phyloP scores from a whole-genome alignment of 2,329 filamentous ascomycete species.

The Dryadomyces quercus-mongolicae region DNA sequence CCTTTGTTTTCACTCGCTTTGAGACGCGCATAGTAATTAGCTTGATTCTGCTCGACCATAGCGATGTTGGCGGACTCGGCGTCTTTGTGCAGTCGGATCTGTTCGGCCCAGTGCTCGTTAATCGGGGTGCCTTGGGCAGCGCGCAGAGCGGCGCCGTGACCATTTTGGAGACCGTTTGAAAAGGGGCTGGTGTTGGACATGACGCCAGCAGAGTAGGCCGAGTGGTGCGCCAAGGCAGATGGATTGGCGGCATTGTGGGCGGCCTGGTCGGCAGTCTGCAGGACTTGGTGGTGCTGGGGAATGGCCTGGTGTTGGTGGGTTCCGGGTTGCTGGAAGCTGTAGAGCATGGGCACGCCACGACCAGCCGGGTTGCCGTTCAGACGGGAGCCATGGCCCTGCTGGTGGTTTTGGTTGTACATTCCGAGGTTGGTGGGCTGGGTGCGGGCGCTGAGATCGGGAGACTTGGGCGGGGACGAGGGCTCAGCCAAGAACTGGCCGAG shows the following conservation, averaged over 20 bases:
- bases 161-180: conserved; percentile 43
- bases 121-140: conserved; percentile 30
- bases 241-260: conserved; percentile 38
- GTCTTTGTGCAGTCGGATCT: conserved; percentile 69
- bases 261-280: conserved; percentile 44
- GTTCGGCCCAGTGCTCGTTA: conserved; percentile 74
- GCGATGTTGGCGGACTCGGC: conserved; percentile 59
- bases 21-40: conserved; percentile 59
- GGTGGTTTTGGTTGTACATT: conserved; percentile 65
- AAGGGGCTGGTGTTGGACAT: conserved; percentile 54
- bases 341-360: conserved; percentile 51
- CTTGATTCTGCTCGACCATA: conserved; percentile 55
- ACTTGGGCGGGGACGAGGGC: conserved; percentile 17
- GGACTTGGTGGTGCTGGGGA: conserved; percentile 48
- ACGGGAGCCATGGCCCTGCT: conserved; percentile 63
- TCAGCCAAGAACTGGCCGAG: conserved; percentile 21
- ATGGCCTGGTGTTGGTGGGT: conserved; percentile 52
- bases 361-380: conserved; percentile 59
- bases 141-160: conserved; percentile 19
- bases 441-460: conserved; percentile 17
- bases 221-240: conserved; percentile 44
- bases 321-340: conserved; percentile 54
- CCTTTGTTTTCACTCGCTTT: conserved; percentile 60
- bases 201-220: conserved; percentile 49
- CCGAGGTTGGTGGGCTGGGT: conserved; percentile 25